Evolutionary conservation across 805 yeast genomes (phyloP).

Genomic region (Metschnikowia corniflorae): DNA sequence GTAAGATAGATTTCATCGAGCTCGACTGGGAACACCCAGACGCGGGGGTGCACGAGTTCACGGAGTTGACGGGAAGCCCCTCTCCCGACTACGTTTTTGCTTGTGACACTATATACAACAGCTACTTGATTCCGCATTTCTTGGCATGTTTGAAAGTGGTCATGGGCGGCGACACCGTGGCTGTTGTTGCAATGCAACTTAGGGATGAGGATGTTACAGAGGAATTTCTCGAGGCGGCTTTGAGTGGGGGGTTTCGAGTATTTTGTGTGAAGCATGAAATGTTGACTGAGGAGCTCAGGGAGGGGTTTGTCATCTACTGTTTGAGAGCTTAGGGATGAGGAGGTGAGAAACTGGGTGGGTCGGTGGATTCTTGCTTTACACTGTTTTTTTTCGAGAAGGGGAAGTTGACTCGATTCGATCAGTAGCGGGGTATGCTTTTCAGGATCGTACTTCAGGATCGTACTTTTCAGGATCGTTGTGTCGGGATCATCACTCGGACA

Average conservation of each 20-base stretch:
- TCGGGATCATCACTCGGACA: no score
- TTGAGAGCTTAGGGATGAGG: conserved; percentile 3
- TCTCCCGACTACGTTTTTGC: conserved; percentile 51
- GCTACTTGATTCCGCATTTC: conserved; percentile 50
- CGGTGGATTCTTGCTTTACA: no score
- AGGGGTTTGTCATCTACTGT: conserved; percentile 48
- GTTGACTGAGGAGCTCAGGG: conserved; percentile 28
- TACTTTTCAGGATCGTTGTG: no score
- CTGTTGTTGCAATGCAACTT: conserved; percentile 48
- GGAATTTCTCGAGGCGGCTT: conserved; percentile 35
- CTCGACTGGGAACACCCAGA: conserved; percentile 60
- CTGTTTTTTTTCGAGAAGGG: no score
- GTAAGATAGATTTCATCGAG: conserved; percentile 44
- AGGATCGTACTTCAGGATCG: no score
- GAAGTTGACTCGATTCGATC: no score
- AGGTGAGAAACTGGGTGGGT: neutral
- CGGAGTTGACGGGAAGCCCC: conserved; percentile 7
- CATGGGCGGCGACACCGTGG: conserved; percentile 28
- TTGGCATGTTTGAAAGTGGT: conserved; percentile 39
- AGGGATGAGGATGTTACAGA: conserved; percentile 51
- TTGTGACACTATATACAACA: conserved; percentile 66
- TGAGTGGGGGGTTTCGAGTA: conserved; percentile 31
- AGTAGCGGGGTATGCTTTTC: no score
- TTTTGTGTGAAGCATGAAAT: conserved; percentile 29
- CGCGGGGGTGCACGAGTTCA: conserved; percentile 25